Evolutionary conservation across 768 basidiomycete species (phyloP).

Genomic region (Mycena maculata): DNA sequence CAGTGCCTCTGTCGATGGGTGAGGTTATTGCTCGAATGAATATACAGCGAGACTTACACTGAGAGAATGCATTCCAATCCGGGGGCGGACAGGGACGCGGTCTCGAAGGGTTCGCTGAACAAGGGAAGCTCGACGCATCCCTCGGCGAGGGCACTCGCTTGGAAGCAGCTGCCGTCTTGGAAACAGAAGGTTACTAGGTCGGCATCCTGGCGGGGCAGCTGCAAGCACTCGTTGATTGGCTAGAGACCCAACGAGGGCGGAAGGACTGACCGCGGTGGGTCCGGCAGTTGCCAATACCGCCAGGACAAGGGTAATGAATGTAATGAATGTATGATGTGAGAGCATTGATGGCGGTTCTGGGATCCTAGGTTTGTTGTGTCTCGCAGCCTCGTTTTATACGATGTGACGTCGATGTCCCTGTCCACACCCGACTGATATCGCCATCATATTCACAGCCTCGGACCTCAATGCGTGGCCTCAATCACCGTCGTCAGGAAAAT

Average conservation of each 20-base stretch:
- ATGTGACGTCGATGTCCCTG: too few relatives aligned
- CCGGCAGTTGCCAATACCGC: constrained; percentile 11
- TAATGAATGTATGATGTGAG: constrained; percentile 18
- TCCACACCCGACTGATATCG: too few relatives aligned
- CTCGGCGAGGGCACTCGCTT: constrained; percentile 9
- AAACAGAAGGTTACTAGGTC: constrained; percentile 28
- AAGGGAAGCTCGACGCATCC: constrained; percentile 30
- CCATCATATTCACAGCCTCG: too few relatives aligned
- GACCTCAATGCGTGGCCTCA: too few relatives aligned
- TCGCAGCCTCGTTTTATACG: too few relatives aligned
- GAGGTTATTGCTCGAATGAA: not conserved
- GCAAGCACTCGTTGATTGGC: not conserved
- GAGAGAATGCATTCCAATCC: constrained; percentile 30
- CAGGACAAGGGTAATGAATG: constrained; percentile 21
- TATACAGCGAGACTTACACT: constrained; percentile 3
- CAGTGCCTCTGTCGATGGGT: constrained; percentile 11
- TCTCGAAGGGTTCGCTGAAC: constrained; percentile 21
- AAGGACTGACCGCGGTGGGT: constrained; percentile 8
- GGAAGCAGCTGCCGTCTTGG: constrained; percentile 18
- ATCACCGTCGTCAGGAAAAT: too few relatives aligned
- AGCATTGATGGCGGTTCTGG: not conserved
- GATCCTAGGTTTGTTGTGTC: not conserved
- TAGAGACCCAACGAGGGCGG: not conserved
- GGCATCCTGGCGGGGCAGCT: constrained; percentile 18
- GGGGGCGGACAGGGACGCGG: constrained; percentile 21